Percentiles rank a stretch among this genome's conserved stretches.
These are phyloP conservation scores for Barbarea vulgaris DNA, from an alignment of 345 rosid genomes.

Conservation along the genomic window DNA sequence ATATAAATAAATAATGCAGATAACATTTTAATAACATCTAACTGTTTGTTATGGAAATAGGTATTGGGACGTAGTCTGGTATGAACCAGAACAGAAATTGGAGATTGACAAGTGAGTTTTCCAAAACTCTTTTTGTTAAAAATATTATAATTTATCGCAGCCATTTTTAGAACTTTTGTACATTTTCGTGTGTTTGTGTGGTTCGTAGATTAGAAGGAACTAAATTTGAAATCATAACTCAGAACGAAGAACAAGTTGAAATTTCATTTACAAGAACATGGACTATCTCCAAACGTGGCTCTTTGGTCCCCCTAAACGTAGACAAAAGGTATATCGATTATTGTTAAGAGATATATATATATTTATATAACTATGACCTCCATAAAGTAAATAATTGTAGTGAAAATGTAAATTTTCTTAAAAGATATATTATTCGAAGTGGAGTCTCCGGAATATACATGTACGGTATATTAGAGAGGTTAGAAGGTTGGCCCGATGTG, in stretches of 20 bases:
- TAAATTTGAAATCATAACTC: slow-evolving; percentile 49
- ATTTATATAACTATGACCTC: not conserved
- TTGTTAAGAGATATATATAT: not conserved
- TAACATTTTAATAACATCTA: not conserved
- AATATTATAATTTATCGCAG: not conserved
- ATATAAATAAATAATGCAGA: not conserved
- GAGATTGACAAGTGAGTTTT: slow-evolving; percentile 49
- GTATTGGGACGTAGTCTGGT: slow-evolving; percentile 93
- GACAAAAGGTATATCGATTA: slow-evolving; percentile 65
- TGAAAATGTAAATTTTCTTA: not conserved
- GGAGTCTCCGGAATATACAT: slow-evolving; percentile 69
- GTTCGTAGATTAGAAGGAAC: slow-evolving; percentile 54
- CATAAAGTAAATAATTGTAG: slow-evolving; percentile 10
- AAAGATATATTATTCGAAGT: slow-evolving; percentile 74
- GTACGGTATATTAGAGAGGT: slow-evolving; percentile 72
- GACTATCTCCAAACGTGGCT: slow-evolving; percentile 40
- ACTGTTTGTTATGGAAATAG: slow-evolving; percentile 36
- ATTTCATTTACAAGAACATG: slow-evolving; percentile 68
- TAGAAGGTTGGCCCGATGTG: slow-evolving; percentile 77
- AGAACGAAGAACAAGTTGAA: slow-evolving; percentile 62
- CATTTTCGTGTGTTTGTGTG: not conserved
- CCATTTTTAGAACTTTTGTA: not conserved
- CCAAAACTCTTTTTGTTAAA: not conserved
- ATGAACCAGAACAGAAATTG: slow-evolving; percentile 46
- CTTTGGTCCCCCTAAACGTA: slow-evolving; percentile 66